Percentiles rank a stretch among this genome's conserved stretches.
Conservation (phyloP, 75 land plant species). For the Selaginella tamariscina region DNA sequence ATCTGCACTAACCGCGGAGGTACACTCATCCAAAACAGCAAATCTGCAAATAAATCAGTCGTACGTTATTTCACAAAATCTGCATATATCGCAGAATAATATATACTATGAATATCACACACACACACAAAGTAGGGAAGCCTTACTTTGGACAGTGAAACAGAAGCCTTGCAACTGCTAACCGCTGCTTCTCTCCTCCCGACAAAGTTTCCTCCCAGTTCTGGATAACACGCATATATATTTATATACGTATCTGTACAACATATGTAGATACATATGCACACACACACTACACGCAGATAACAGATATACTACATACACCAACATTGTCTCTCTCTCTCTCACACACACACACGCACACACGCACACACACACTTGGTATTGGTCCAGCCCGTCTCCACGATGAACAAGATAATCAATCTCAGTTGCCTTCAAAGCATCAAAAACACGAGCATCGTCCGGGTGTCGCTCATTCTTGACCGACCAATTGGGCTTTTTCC, state of each 20-base stretch:
- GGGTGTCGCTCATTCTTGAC: constrained; percentile 16
- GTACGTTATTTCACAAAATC: neutral
- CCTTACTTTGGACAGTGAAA: constrained; percentile 33
- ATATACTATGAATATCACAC: neutral
- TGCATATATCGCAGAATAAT: too few species aligned
- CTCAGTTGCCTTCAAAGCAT: constrained; percentile 30
- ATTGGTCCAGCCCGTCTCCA: constrained; percentile 36
- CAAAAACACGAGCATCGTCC: constrained; percentile 31
- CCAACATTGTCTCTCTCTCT: too few species aligned
- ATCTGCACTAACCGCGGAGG: constrained; percentile 38
- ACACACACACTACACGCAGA: too few species aligned
- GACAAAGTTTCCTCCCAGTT: constrained; percentile 41
- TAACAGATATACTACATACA: too few species aligned
- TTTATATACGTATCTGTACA: too few species aligned
- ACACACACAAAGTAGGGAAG: neutral
- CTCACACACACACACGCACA: neutral
- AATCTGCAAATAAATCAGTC: constrained; percentile 15
- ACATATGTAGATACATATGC: too few species aligned
- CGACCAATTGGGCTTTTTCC: constrained; percentile 6
- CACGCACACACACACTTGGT: constrained; percentile 17
- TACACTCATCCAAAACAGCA: constrained; percentile 39
- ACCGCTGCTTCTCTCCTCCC: constrained; percentile 37
- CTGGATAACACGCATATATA: constrained; percentile 14
- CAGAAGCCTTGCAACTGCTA: constrained; percentile 31
- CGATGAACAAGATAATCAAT: constrained; percentile 31